These are phyloP conservation scores for Metarhizium album DNA, from an alignment of 2,329 filamentous ascomycete genomes.

Conservation along the genomic window DNA sequence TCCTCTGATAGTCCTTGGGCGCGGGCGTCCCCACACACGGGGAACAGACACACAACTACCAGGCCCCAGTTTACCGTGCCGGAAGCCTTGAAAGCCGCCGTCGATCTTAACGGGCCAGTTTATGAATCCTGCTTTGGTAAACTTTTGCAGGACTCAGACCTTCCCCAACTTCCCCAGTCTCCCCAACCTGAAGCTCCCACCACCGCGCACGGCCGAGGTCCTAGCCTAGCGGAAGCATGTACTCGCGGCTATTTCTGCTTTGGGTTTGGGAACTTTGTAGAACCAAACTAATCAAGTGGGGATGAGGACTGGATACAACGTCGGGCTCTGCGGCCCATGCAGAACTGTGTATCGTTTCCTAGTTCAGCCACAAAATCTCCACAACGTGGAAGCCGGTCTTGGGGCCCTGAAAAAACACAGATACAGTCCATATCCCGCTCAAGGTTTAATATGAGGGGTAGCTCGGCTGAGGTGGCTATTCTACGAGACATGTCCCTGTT, in stretches of 20 bases:
- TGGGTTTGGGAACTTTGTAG: conserved; percentile 2
- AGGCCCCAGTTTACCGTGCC: neutral
- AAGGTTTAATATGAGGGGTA: neutral
- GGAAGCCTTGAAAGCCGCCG: conserved; percentile 3
- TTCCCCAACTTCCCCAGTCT: conserved; percentile 4
- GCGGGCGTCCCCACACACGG: conserved; percentile 1
- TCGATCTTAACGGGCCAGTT: neutral
- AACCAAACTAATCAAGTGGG: conserved; percentile 3
- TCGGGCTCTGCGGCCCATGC: neutral
- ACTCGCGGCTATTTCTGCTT: conserved; percentile 8
- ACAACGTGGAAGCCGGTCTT: neutral
- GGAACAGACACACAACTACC: neutral
- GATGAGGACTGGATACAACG: neutral
- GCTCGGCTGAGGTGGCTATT: neutral
- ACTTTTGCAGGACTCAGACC: neutral
- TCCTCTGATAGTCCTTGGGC: neutral
- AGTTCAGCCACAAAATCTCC: neutral
- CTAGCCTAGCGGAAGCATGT: conserved; percentile 2
- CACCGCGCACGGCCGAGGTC: conserved; percentile 4
- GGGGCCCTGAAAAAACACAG: too few relatives aligned
- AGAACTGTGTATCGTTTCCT: neutral
- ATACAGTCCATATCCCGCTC: too few relatives aligned
- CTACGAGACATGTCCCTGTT: neutral
- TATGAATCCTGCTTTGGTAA: neutral
- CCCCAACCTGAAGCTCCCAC: neutral